Evolutionary conservation across 176 grass and related monocot species (phyloP).

Genomic region (Phyllostachys edulis): DNA sequence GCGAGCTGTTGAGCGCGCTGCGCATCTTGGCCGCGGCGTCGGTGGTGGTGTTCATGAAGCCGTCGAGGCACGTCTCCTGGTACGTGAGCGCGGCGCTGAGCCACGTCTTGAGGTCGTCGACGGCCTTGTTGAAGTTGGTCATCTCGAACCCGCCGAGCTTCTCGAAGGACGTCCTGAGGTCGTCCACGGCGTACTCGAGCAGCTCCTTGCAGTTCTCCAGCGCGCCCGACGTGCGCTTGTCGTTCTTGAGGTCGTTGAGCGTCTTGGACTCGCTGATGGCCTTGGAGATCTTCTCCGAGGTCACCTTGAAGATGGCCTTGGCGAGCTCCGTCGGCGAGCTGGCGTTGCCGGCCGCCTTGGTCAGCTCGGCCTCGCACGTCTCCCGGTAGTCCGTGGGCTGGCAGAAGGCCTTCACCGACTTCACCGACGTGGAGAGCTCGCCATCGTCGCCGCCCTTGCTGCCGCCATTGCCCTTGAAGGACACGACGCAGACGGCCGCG

Average conservation of each 20-base stretch:
- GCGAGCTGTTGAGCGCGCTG: conserved; percentile 55
- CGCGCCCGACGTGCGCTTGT: conserved; percentile 59
- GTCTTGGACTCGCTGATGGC: conserved; percentile 55
- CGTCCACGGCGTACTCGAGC: conserved; percentile 73
- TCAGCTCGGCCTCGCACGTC: conserved; percentile 71
- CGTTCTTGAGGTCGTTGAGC: conserved; percentile 55
- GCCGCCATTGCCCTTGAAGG: conserved; percentile 36
- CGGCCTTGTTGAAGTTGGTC: conserved; percentile 57
- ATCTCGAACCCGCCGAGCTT: conserved; percentile 63
- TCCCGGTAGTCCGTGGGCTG: conserved; percentile 64
- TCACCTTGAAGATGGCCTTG: conserved; percentile 60
- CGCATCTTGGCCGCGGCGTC: conserved; percentile 65
- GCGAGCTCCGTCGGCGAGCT: conserved; percentile 42
- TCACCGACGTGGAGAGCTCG: conserved; percentile 52
- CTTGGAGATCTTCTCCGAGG: conserved; percentile 48
- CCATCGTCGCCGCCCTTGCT: neutral
- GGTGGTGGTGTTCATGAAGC: conserved; percentile 61
- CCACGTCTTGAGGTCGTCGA: conserved; percentile 79
- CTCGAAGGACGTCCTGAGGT: conserved; percentile 56
- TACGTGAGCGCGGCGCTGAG: conserved; percentile 73
- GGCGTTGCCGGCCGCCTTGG: conserved; percentile 37
- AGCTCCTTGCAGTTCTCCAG: conserved; percentile 76
- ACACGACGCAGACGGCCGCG: conserved; percentile 57
- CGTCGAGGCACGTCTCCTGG: conserved; percentile 82
- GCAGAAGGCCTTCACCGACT: conserved; percentile 67